Conservation (phyloP, 805 yeast species). For the Starmerella bombi region DNA sequence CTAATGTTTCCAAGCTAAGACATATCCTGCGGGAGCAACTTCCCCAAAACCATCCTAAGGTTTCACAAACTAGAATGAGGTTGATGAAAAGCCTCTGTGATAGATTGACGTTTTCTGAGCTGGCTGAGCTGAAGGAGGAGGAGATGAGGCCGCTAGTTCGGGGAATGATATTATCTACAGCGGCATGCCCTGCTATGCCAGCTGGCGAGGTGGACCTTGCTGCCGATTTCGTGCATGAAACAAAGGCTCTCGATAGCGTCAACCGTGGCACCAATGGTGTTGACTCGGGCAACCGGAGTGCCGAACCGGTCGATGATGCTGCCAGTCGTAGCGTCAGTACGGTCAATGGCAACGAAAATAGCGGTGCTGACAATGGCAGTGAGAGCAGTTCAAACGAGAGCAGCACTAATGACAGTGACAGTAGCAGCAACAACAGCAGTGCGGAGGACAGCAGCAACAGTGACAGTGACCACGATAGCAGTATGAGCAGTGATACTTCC, state of each 20-base stretch:
- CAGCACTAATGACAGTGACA: background rate
- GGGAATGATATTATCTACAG: slow-evolving; percentile 15
- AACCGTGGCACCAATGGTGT: background rate
- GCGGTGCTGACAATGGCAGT: background rate
- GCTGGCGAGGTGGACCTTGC: slow-evolving; percentile 11
- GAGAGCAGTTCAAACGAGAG: background rate
- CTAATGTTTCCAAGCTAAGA: slow-evolving; percentile 46
- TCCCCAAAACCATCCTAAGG: slow-evolving; percentile 20
- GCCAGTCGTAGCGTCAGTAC: background rate
- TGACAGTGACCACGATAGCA: background rate
- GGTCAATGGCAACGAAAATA: too few relatives aligned
- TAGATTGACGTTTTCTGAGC: slow-evolving; percentile 40
- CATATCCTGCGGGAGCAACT: slow-evolving; percentile 33
- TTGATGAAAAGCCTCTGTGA: slow-evolving; percentile 61
- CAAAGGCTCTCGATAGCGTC: too few relatives aligned
- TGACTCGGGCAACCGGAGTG: background rate
- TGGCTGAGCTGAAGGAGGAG: slow-evolving; percentile 34
- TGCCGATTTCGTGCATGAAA: slow-evolving; percentile 8
- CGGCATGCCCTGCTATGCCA: slow-evolving; percentile 17
- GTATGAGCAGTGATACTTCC: background rate
- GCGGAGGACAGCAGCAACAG: background rate
- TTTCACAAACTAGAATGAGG: slow-evolving; percentile 49
- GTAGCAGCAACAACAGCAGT: background rate
- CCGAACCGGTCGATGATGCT: background rate
- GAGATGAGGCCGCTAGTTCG: slow-evolving; percentile 31